Base-by-base conservation (phyloP, 1,139 yeast genomes). In the Pichia sp. region DNA sequence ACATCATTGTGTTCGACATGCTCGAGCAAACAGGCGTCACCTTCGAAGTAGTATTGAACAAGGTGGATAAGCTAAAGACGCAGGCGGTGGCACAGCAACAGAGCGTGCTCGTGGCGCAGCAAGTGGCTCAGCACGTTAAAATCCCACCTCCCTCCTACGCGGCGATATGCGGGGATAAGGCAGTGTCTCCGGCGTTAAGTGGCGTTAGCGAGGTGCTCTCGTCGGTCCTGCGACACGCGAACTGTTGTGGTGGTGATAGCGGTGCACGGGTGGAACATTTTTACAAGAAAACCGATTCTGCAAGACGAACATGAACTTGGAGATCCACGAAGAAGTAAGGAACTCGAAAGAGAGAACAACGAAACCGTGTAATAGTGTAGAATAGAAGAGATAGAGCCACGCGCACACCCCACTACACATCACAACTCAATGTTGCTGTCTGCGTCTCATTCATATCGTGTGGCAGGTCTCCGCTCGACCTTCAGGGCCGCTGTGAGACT, bases 11-110 rank as follows among this genome's bases (percentile, higher is more conserved):
- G 13, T 55, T 84, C 3, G 67, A 67, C 5, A 62, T 69, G 37
- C 58, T 87, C 32, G 62, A 61, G 1, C 62, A 62, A 2, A 51
- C 60, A 33, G 94, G 91, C 1, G 64, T 78, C 2, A 74, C 83
- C 0, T 83, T 80, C 59, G 91, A 83, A 44, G 56, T 86, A 5
- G 70, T 86, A 0, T 73, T 84, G 53, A 86, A 94, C 18, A 86
- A 86, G 52, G 70, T 77, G 32, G 94, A 85, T 52, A 68, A 69
- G 39, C 51, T 77, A 21, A 11, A 21, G 22, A 21, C 22, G 22
- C 22, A 21, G 22, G 22, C 65, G 30, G 40, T 51, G 33, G 26
- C 48, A 15, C 13, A 56, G 15, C 46, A 50, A 7, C 48, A 52
- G 1, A 49, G 59, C 4, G 52, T 51, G 0, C 37, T 2, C 14